phyloP scores from a whole-genome alignment of 2,329 filamentous ascomycete species.

The Albophoma yamanashiensis region DNA sequence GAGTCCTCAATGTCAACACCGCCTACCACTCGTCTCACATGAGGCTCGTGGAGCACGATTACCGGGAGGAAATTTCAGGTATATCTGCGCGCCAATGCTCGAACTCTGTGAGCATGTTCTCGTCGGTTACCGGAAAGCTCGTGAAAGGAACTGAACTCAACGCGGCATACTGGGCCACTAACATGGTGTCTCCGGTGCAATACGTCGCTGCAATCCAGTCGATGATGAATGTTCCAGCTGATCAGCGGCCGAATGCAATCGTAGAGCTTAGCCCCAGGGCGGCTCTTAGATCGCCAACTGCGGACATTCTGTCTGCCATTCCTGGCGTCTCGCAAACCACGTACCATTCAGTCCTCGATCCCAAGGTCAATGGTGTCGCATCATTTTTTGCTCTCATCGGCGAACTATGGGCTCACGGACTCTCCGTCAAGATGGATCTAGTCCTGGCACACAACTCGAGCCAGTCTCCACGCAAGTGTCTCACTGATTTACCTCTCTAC shows the following conservation, averaged over 20 bases:
- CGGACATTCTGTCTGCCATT: constrained; percentile 20
- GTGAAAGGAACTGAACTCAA: constrained; percentile 16
- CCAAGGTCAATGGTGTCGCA: constrained; percentile 9
- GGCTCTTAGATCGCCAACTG: constrained; percentile 23
- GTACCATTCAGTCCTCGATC: constrained; percentile 18
- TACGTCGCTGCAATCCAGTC: constrained; percentile 28
- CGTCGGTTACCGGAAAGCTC: constrained; percentile 23
- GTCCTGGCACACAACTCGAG: constrained; percentile 11
- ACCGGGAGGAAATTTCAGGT: constrained; percentile 15
- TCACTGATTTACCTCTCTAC: constrained; percentile 38
- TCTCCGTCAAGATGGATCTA: constrained; percentile 17
- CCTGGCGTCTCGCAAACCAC: neutral
- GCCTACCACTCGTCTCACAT: constrained; percentile 37
- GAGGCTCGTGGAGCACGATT: constrained; percentile 24
- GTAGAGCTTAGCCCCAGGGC: constrained; percentile 30
- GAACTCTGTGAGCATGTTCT: constrained; percentile 24
- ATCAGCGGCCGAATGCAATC: constrained; percentile 21
- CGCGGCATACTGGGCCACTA: constrained; percentile 33
- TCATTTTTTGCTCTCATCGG: constrained; percentile 21
- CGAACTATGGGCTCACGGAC: constrained; percentile 25
- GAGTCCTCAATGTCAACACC: constrained; percentile 23
- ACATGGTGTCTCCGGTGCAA: constrained; percentile 32
- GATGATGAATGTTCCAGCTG: constrained; percentile 17
- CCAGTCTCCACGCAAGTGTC: constrained; percentile 16
- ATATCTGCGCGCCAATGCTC: constrained; percentile 9